Evolutionary conservation across 345 rosid genomes (phyloP).

Genomic region (Trapa incisa): DNA sequence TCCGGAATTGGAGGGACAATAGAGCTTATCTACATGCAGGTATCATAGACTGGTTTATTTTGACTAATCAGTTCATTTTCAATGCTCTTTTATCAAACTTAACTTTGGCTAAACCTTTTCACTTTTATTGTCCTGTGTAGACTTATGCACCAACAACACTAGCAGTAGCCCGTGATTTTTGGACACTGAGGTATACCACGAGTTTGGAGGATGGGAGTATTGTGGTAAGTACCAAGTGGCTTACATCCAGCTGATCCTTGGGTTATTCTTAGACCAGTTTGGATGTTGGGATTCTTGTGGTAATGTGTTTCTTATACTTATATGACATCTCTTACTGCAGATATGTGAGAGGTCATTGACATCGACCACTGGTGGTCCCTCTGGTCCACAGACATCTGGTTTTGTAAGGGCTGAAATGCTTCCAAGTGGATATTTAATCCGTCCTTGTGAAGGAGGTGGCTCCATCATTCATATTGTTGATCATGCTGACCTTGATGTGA

Average conservation of each 20-base stretch:
- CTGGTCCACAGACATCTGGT: constrained; percentile 64
- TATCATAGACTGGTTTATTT: neutral
- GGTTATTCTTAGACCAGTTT: constrained; percentile 26
- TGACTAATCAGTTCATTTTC: neutral
- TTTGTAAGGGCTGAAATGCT: constrained; percentile 88
- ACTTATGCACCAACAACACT: constrained; percentile 85
- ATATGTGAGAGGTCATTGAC: constrained; percentile 90
- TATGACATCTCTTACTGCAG: constrained; percentile 24
- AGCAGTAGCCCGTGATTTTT: constrained; percentile 91
- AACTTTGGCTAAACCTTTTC: neutral
- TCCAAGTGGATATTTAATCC: constrained; percentile 84
- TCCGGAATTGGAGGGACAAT: constrained; percentile 79
- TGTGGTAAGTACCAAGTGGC: constrained; percentile 27
- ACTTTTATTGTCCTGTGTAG: constrained; percentile 18
- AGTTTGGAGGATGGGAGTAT: constrained; percentile 91
- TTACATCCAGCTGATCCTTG: no score
- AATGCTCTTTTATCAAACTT: no score
- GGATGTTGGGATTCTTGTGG: constrained; percentile 94
- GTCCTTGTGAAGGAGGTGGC: constrained; percentile 95
- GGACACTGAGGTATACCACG: constrained; percentile 83
- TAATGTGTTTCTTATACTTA: constrained; percentile 4
- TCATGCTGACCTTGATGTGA: constrained; percentile 90
- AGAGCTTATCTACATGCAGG: constrained; percentile 90
- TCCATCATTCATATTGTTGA: constrained; percentile 92
- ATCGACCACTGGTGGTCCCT: constrained; percentile 66